phyloP scores from a whole-genome alignment of 2,329 filamentous ascomycete species.

The Diaporthe aspalathi region DNA sequence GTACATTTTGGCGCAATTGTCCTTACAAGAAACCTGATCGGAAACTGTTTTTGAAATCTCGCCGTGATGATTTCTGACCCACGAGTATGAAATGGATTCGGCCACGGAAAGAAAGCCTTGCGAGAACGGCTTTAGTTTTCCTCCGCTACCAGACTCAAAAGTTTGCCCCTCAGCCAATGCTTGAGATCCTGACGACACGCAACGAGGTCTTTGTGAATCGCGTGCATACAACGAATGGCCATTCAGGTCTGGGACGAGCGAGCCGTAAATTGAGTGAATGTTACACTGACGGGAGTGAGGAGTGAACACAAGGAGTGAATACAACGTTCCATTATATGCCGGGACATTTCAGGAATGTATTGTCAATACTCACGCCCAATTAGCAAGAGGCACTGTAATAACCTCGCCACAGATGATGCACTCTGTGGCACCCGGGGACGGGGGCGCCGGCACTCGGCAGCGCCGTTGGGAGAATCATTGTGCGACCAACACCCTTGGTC shows the following conservation, averaged over 20 bases:
- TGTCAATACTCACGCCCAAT: conserved; percentile 21
- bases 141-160: too few species aligned
- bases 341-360: conserved; percentile 7
- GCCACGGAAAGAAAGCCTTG: too few species aligned
- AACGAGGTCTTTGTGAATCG: neutral
- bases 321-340: conserved; percentile 19
- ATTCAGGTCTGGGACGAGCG: neutral
- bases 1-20: too few species aligned
- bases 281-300: neutral
- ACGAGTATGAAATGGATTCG: too few species aligned
- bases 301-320: neutral
- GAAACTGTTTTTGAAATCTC: too few species aligned
- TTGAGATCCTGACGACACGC: neutral
- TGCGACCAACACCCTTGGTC: neutral
- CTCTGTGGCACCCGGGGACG: conserved; percentile 2
- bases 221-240: too few species aligned
- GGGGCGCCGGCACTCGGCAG: neutral
- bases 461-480: conserved; percentile 3
- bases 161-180: neutral
- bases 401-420: conserved; percentile 15
- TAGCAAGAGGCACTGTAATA: neutral
- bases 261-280: neutral
- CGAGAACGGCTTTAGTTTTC: too few species aligned
- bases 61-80: too few species aligned
- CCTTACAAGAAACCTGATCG: too few species aligned